A percentile compares a stretch with the other conserved stretches of the same genome.
Evolutionary conservation across 164 flowering plant species (phyloP).

Genomic region (Tetracentron sinense): DNA sequence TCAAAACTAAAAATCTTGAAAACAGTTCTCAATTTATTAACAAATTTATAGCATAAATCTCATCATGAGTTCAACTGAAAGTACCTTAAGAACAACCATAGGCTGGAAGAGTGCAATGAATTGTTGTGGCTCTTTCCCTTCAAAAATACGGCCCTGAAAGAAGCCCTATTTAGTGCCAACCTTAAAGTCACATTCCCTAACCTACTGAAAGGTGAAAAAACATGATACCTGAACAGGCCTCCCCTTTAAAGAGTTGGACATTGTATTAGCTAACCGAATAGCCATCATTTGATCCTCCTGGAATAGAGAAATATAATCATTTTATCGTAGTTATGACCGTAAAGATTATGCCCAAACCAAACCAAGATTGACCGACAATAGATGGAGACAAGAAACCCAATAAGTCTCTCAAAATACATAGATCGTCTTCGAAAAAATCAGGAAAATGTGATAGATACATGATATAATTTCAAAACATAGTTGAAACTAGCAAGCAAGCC

Average conservation of each 20-base stretch:
- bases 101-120: conserved; percentile 93
- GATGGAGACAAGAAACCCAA: background rate
- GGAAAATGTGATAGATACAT: background rate
- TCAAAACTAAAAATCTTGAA: background rate
- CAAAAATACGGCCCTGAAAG: conserved; percentile 74
- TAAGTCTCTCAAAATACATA: background rate
- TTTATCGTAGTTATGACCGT: background rate
- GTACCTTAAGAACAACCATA: conserved; percentile 91
- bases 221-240: conserved; percentile 84
- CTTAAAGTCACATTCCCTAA: conserved; percentile 1
- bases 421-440: background rate
- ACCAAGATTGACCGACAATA: background rate
- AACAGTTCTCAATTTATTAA: background rate
- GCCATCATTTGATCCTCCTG: conserved; percentile 92
- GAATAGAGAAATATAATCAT: conserved; percentile 13
- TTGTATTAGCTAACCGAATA: conserved; percentile 66
- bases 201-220: conserved; percentile 12
- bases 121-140: conserved; percentile 98
- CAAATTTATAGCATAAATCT: background rate
- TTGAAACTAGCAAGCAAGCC: background rate
- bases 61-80: background rate
- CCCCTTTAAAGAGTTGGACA: conserved; percentile 90
- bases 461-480: background rate
- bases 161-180: conserved; percentile 14
- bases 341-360: conserved; percentile 3